Evolutionary conservation across 2,329 filamentous ascomycete genomes (phyloP).

Genomic region (Chrysoporthe deuterocubensis): DNA sequence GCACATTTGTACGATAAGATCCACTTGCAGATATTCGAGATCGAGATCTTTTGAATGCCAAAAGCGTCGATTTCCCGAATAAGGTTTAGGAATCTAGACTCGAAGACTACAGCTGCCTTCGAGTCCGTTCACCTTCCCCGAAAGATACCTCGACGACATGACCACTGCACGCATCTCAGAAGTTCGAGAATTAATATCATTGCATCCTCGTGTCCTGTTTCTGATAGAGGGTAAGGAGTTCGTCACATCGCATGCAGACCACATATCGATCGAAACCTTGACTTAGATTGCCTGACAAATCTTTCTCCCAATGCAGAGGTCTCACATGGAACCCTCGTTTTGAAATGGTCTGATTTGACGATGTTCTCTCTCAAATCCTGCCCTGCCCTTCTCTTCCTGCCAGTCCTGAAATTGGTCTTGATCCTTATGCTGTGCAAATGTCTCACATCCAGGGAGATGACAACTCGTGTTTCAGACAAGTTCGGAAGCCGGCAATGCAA

Average conservation of each 20-base stretch:
- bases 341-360: no score
- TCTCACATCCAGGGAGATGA: no score
- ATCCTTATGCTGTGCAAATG: no score
- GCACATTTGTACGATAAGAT: not conserved
- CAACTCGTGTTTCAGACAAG: no score
- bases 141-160: not conserved
- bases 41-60: not conserved
- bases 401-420: no score
- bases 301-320: not conserved
- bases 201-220: not conserved
- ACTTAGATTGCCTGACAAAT: not conserved
- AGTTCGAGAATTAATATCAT: not conserved
- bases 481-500: no score
- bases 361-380: not conserved
- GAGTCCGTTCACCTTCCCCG: not conserved
- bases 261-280: not conserved
- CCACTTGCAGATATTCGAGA: no score
- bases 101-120: not conserved
- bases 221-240: not conserved
- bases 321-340: not conserved
- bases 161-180: not conserved
- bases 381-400: no score
- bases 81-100: not conserved
- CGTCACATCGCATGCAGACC: not conserved
- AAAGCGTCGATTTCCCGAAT: not conserved